Evolutionary conservation across 2,329 filamentous ascomycete species (phyloP), one percentile per base, ranked within the genome.

Genomic region (Ceratocystis colombiana): DNA sequence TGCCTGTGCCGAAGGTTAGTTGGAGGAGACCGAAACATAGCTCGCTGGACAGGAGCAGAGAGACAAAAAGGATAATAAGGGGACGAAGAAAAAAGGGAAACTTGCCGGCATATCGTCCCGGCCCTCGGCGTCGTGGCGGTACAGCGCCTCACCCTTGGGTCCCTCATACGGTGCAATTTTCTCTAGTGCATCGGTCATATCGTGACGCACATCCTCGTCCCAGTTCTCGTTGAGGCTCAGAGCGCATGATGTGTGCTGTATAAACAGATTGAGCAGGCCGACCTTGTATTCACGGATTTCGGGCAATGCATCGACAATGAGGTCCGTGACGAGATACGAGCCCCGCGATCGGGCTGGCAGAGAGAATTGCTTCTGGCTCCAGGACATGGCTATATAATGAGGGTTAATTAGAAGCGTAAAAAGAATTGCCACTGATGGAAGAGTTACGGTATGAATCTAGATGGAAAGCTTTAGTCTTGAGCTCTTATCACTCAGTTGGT

Each of bases 151-250:
- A 2, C 88, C 87, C 73, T 86, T 87, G 28, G 81, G 82, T 66
- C 95, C 92, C 4, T 76, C 76, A 72, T 89, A 88, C 0, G 92
- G 91, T 53, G 88, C 94, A 72, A 99, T 88, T 57, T 91, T 82
- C 76, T 99, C 93, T 70, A 99, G 79, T 61, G 93, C 90, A 78
- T 96, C 90, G 73, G 85, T 90, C 93, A 97, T 96, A 76, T 99
- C 91, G 50, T 82, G 83, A 67, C 91, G 83, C n/a, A 99, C 94
- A 77, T 95, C 90, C 59, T 75, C 73, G 72, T 93, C 90, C 73
- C 83, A 87, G 78, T 97, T 97, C 82, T 99, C 94, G 74, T 99
- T 99, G 72, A 99, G 78, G 68, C 85, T 89, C 64, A 99, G 81
- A 12, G 89, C 94, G 76, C 91, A 96, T 72, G 86, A 90, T 4